Conservation (phyloP, 768 basidiomycete genomes). For the Leccinum rimulosum region DNA sequence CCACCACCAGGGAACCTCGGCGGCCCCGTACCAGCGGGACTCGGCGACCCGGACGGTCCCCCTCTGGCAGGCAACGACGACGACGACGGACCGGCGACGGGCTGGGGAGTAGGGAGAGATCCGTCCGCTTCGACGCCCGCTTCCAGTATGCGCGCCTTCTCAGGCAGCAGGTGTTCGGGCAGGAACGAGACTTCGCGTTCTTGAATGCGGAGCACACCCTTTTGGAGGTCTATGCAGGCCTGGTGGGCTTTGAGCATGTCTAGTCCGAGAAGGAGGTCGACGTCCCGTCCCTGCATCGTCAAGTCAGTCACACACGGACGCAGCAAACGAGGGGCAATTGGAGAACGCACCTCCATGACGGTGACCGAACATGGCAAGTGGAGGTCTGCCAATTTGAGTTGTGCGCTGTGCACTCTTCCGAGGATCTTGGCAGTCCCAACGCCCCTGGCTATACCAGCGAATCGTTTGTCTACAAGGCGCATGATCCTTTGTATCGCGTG, state of each 20-base stretch:
- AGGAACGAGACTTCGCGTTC: slow-evolving; percentile 86
- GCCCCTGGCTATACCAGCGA: slow-evolving; percentile 85
- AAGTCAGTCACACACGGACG: background rate
- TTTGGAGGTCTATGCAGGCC: slow-evolving; percentile 91
- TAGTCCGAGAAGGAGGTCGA: slow-evolving; percentile 96
- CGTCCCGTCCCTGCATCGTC: slow-evolving; percentile 67
- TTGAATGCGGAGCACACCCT: slow-evolving; percentile 89
- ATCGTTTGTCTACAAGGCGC: slow-evolving; percentile 87
- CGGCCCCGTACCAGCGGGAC: slow-evolving; percentile 40
- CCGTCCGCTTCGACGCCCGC: slow-evolving; percentile 28
- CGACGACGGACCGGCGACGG: slow-evolving; percentile 12
- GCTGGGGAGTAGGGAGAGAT: slow-evolving; percentile 16
- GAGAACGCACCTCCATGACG: slow-evolving; percentile 79
- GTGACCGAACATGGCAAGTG: slow-evolving; percentile 89
- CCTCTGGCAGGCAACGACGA: background rate
- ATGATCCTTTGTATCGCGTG: slow-evolving; percentile 59
- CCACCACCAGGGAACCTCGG: slow-evolving; percentile 69
- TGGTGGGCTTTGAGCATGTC: slow-evolving; percentile 99
- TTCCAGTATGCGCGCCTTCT: slow-evolving; percentile 58
- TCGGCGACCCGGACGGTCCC: slow-evolving; percentile 16
- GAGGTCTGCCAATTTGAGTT: slow-evolving; percentile 83
- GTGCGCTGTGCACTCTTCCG: slow-evolving; percentile 91
- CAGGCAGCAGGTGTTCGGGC: slow-evolving; percentile 91
- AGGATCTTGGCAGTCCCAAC: slow-evolving; percentile 95
- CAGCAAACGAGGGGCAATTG: no score